Conservation (phyloP, 2,329 filamentous ascomycete genomes). For the Diplodia scrobiculata region DNA sequence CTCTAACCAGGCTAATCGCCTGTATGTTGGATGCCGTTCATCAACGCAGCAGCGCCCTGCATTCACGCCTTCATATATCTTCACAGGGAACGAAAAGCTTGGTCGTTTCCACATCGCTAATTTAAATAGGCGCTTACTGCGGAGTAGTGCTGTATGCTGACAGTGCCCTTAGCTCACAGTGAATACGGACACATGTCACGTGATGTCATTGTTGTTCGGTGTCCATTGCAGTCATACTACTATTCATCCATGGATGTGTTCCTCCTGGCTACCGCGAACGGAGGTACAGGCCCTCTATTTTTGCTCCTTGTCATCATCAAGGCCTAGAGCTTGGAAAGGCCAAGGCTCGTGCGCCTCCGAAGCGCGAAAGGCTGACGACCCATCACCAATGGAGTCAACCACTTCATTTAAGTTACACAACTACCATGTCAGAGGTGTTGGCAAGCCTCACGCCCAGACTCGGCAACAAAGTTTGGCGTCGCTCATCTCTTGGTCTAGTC, state of each 20-base stretch:
- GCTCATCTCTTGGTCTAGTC: background rate
- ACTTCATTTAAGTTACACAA: background rate
- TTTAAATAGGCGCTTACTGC: too few relatives aligned
- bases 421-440: background rate
- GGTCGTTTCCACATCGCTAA: too few relatives aligned
- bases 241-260: background rate
- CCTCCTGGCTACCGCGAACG: too few relatives aligned
- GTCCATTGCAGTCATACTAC: too few relatives aligned
- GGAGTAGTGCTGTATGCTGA: too few relatives aligned
- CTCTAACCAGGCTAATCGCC: background rate
- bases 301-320: background rate
- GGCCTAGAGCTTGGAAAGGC: background rate
- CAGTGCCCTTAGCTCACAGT: too few relatives aligned
- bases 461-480: background rate
- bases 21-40: too few relatives aligned
- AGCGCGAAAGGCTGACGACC: conserved; percentile 1
- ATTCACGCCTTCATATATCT: too few relatives aligned
- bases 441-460: background rate
- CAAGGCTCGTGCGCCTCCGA: background rate
- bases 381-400: background rate
- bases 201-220: too few relatives aligned
- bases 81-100: too few relatives aligned
- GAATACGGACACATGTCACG: too few relatives aligned
- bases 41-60: too few relatives aligned
- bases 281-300: background rate